Conservation (phyloP, 805 yeast genomes). For the Yamadazyma phyllophila region DNA sequence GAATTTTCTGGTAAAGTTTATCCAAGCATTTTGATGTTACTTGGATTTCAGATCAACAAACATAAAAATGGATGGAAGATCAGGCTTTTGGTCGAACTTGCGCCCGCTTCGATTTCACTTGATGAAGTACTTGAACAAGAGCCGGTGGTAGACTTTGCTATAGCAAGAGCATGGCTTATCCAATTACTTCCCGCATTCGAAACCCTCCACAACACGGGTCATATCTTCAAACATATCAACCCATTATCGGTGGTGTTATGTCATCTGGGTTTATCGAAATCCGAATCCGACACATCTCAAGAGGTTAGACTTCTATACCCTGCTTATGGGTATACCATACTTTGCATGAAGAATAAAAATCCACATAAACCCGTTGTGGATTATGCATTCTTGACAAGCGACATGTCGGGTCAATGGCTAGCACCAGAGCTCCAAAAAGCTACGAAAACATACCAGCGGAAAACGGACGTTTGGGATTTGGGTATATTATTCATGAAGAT, state of each 20-base stretch:
- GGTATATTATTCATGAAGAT: conserved; percentile 65
- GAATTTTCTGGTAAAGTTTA: conserved; percentile 56
- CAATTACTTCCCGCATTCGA: conserved; percentile 85
- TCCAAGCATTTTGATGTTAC: conserved; percentile 62
- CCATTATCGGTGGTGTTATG: conserved; percentile 47
- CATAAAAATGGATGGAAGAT: conserved; percentile 59
- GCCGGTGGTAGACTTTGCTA: conserved; percentile 62
- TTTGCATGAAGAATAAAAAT: conserved; percentile 23
- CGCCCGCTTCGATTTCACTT: conserved; percentile 51
- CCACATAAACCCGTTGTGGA: conserved; percentile 15
- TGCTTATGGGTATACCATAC: conserved; percentile 41
- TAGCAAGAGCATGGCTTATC: conserved; percentile 86
- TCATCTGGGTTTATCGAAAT: not conserved
- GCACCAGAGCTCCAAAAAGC: conserved; percentile 69
- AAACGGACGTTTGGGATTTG: conserved; percentile 91
- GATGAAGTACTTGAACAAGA: conserved; percentile 67
- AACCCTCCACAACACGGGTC: conserved; percentile 78
- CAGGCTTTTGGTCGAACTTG: conserved; percentile 64
- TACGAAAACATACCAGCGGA: conserved; percentile 54
- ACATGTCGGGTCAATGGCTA: conserved; percentile 51
- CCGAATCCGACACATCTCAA: not conserved
- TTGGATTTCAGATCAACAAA: conserved; percentile 73
- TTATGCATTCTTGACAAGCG: conserved; percentile 6
- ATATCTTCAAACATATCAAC: conserved; percentile 68
- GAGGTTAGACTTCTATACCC: conserved; percentile 57